These are phyloP conservation scores for Emmonsia crescens DNA, from an alignment of 2,329 filamentous ascomycete genomes.

Conservation along the genomic window DNA sequence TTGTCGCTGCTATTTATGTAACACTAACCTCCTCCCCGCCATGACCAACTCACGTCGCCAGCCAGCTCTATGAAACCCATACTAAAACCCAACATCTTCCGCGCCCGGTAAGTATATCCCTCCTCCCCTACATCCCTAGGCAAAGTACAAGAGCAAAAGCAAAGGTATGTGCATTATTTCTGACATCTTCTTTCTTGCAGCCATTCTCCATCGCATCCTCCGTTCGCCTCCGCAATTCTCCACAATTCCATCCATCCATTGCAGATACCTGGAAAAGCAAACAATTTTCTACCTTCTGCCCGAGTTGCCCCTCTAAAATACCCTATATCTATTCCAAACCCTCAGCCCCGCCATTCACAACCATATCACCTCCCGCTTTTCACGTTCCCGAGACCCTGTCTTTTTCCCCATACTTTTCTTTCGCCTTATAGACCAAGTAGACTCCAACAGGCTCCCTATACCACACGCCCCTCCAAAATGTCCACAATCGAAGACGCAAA, in stretches of 20 bases:
- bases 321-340: not conserved
- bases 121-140: not conserved
- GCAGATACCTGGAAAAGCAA: not conserved
- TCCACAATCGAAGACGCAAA: conserved; percentile 47
- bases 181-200: not conserved
- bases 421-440: not conserved
- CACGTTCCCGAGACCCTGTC: not conserved
- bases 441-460: conserved; percentile 6
- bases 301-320: not conserved
- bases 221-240: conserved; percentile 2
- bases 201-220: not conserved
- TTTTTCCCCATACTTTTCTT: not conserved
- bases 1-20: not conserved
- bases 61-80: not conserved
- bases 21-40: not conserved
- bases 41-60: not conserved
- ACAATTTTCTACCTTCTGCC: not conserved
- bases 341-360: not conserved
- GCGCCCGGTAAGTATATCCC: not conserved
- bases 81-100: not conserved
- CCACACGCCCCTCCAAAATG: conserved; percentile 20
- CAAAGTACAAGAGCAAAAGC: not conserved
- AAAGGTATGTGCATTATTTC: not conserved
- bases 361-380: not conserved
- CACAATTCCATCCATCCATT: not conserved